Base-by-base conservation (phyloP, 345 rosid genomes). In the Euphorbia peplus region DNA sequence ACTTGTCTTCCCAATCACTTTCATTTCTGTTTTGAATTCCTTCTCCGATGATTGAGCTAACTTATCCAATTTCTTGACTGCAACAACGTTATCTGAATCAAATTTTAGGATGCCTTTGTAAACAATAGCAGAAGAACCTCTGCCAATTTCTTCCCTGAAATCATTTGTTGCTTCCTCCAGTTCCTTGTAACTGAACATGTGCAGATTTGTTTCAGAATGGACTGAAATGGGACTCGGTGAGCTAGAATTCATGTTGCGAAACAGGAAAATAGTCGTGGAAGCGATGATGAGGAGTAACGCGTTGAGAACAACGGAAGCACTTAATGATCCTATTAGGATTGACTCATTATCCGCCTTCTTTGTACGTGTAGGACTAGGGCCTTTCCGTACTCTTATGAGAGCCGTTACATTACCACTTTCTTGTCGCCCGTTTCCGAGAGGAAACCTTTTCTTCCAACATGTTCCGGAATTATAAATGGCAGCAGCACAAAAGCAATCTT, bases 401-500 rank as follows among this genome's bases (percentile, higher is more conserved):
- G 25, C 55, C n/a, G 0, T 25, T 9, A 35, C 1, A 2, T 8
- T 8, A 7, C 18, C 41, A 14, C 0, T 14, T 28, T 24, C 28
- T 0, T 0, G 0, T 56, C 55, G 37, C 13, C 71, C 71, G 39
- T 68, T 68, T 7, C 42, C 35, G 12, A 68, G 46, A 9, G 71
- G 71, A 6, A 44, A 2, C n/a, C 55, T 68, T 30, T 68, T 68
- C 64, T 68, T 68, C 71, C 71, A 68, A 57, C 71, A 68, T 0
- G 0, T 4, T 8, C 4, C 0, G 6, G 1, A 0, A 57, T 29
- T 24, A n/a, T 0, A 57, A 57, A 56, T 28, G 11, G 71, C 82
- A 19, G 73, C 82, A 25, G 63, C 76, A 67, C 84, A 81, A 32
- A 67, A 26, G 50, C 82, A 81, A 62, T 81, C 85, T 0, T 29